phyloP scores from a whole-genome alignment of 129 eudicot species.

The Helichrysum umbraculigerum region DNA sequence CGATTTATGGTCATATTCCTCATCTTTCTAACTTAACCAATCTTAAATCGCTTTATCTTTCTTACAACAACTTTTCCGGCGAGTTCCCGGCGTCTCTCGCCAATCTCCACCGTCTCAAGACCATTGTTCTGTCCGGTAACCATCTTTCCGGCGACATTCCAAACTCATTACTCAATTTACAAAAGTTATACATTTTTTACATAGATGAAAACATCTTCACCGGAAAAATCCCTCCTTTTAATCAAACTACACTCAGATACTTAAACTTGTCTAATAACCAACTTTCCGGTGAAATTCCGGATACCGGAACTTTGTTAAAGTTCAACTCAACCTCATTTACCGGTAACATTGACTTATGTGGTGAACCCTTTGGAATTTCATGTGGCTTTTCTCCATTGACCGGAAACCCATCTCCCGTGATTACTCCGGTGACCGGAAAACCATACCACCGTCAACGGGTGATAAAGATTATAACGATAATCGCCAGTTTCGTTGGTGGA shows the following conservation, averaged over 20 bases:
- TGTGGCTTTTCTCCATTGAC: conserved; percentile 34
- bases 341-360: conserved; percentile 56
- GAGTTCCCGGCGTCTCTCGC: conserved; percentile 56
- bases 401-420: conserved; percentile 29
- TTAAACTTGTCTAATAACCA: conserved; percentile 61
- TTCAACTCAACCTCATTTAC: conserved; percentile 62
- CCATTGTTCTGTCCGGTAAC: conserved; percentile 58
- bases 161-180: conserved; percentile 30
- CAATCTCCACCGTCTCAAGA: conserved; percentile 61
- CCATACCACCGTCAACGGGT: conserved; percentile 15
- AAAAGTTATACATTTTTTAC: conserved; percentile 49
- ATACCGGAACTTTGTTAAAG: conserved; percentile 41
- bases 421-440: conserved; percentile 22
- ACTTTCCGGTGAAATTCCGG: conserved; percentile 73
- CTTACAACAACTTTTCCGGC: conserved; percentile 56
- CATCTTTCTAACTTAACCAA: conserved; percentile 52
- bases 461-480: conserved; percentile 34
- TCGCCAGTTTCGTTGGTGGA: conserved; percentile 47
- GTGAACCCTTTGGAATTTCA: conserved; percentile 31
- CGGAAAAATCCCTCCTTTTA: conserved; percentile 61
- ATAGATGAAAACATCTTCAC: conserved; percentile 53
- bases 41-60: conserved; percentile 68
- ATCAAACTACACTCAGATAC: conserved; percentile 51
- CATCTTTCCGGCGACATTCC: conserved; percentile 59
- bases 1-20: conserved; percentile 68